Evolutionary conservation across 176 grass and related monocot genomes (phyloP).

Genomic region (Otatea glauca): DNA sequence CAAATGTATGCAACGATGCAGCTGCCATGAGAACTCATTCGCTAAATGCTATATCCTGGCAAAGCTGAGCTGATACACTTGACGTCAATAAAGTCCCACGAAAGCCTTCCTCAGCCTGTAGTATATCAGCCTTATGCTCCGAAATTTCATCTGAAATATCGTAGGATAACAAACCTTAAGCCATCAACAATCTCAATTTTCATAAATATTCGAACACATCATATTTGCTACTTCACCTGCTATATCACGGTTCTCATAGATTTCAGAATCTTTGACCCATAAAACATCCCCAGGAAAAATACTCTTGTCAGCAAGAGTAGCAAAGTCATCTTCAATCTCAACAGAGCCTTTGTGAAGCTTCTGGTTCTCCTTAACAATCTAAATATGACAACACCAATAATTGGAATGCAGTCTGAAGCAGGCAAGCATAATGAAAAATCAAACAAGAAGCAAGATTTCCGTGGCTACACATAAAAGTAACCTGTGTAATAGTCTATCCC

Average conservation of each 20-base stretch:
- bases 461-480: constrained; percentile 22
- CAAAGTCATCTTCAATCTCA: constrained; percentile 87
- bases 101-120: constrained; percentile 84
- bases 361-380: constrained; percentile 99
- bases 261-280: constrained; percentile 87
- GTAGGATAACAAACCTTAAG: constrained; percentile 35
- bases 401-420: constrained; percentile 16
- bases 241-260: constrained; percentile 95
- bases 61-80: constrained; percentile 58
- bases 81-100: constrained; percentile 91
- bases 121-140: constrained; percentile 58
- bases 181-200: constrained; percentile 20
- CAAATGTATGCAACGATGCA: constrained; percentile 10
- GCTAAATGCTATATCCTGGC: constrained; percentile 51
- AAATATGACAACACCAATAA: constrained; percentile 46
- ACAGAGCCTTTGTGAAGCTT: constrained; percentile 88
- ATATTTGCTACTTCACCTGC: constrained; percentile 65
- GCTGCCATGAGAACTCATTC: constrained; percentile 43
- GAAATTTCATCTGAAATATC: constrained; percentile 81
- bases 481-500: not conserved
- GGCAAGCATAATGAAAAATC: not conserved
- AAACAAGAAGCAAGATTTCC: constrained; percentile 33
- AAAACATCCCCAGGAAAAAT: constrained; percentile 96
- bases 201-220: not conserved
- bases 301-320: constrained; percentile 86